These are phyloP conservation scores for Taphrina populina DNA, from an alignment of 1,139 yeast species.

Conservation along the genomic window DNA sequence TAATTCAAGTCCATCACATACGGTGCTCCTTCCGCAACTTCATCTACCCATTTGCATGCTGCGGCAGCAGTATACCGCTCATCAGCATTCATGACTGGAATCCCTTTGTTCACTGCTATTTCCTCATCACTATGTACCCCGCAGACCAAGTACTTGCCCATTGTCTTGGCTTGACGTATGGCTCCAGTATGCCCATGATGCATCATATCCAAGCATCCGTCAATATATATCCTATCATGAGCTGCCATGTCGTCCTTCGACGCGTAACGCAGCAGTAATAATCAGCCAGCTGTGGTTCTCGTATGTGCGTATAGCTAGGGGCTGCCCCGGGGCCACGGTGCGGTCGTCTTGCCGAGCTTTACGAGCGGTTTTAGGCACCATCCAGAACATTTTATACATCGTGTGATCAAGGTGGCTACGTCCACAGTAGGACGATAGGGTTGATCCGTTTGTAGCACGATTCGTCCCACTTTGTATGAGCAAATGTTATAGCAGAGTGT, in stretches of 20 bases:
- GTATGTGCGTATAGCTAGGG: too few species aligned
- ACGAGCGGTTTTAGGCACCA: too few species aligned
- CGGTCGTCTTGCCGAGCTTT: too few species aligned
- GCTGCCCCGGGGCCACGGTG: too few species aligned
- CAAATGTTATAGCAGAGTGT: not conserved
- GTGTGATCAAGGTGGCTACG: too few species aligned
- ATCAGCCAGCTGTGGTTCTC: too few species aligned
- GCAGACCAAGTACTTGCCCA: constrained; percentile 69
- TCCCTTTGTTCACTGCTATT: constrained; percentile 78
- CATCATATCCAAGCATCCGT: constrained; percentile 32
- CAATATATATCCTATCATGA: constrained; percentile 25
- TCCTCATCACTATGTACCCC: constrained; percentile 94
- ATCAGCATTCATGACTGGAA: constrained; percentile 80
- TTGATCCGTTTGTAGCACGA: too few species aligned
- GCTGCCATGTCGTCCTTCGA: too few species aligned
- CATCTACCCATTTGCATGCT: constrained; percentile 87
- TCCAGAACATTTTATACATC: too few species aligned
- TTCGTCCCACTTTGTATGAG: too few species aligned
- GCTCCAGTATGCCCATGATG: constrained; percentile 83
- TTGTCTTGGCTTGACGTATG: constrained; percentile 82
- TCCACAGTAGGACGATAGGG: too few species aligned
- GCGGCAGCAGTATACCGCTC: constrained; percentile 78
- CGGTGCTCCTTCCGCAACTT: constrained; percentile 75
- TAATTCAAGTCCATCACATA: constrained; percentile 88
- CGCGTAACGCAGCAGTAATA: too few species aligned